Evolutionary conservation across 2,329 filamentous ascomycete genomes (phyloP), one percentile per base, ranked within the genome.

Genomic region (Clonostachys rhizophaga): DNA sequence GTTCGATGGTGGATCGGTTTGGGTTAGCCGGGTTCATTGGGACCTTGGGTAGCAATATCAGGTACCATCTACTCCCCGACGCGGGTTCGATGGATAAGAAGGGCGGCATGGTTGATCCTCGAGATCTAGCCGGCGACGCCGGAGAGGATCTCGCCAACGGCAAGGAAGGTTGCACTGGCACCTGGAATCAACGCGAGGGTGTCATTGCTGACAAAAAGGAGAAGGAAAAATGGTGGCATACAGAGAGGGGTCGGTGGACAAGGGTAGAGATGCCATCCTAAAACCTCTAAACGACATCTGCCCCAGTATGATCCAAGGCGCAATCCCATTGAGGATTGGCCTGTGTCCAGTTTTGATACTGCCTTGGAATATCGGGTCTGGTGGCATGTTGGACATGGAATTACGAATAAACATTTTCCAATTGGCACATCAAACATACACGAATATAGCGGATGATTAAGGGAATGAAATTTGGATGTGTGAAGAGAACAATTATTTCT

Each of bases 21-120:
- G 72, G 71, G 5, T 64, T 89, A 16, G 81, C 74, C 1, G 78
- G 76, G 0, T 89, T 79, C 58, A 61, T 89, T 7, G 87, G 87
- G 14, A 71, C 72, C 2, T 58, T 83, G 4, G 74, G 70, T 33
- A 85, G 81, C 42, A 64, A 60, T 33, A 82, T 91, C 45, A 58
- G 64, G 16, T 91, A 90, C 56, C 67, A 71, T 39, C 66, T 91
- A 11, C 60, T 68, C 14, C 74, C 86, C 0, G 83, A 87, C 46
- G 54, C 61, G 0, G 80, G 80, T 0, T 77, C 71, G 2, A 68
- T 69, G 3, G 79, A 84, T 50, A 76, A 79, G 33, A 71, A 76
- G 43, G 78, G 81, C 14, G 77, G 79, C 2, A 62, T 85, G 3
- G 68, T 79, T 1, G 74, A 75, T 37, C 62, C 82, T 5, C 59